Conservation (phyloP, 108 stramenopile genomes). For the Nannochloropsis oceanica region DNA sequence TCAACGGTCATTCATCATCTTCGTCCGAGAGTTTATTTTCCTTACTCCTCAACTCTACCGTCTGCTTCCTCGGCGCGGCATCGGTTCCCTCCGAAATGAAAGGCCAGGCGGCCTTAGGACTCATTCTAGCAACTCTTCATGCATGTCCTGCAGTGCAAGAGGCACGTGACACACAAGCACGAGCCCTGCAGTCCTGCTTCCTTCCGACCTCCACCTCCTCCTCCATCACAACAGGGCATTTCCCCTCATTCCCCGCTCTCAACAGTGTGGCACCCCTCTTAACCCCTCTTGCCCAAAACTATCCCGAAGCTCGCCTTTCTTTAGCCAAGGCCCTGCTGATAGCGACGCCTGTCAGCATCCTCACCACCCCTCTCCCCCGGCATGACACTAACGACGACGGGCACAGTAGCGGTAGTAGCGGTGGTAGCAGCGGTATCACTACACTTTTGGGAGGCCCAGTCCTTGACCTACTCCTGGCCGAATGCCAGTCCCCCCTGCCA, state of each 20-base stretch:
- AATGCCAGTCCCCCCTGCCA: neutral
- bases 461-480: neutral
- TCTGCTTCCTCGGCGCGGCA: neutral
- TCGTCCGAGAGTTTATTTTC: neutral
- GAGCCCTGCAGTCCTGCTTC: neutral
- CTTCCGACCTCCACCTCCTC: neutral
- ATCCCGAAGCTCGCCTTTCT: neutral
- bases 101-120: neutral
- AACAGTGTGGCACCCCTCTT: neutral
- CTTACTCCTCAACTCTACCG: neutral
- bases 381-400: neutral
- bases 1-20: neutral
- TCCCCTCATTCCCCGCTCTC: neutral
- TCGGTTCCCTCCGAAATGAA: neutral
- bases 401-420: too few relatives aligned
- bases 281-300: neutral
- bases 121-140: neutral
- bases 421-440: too few relatives aligned
- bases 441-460: neutral
- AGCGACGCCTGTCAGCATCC: neutral
- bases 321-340: neutral
- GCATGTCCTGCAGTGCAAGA: neutral
- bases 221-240: neutral
- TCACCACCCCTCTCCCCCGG: neutral
- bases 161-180: neutral